Base-by-base conservation (phyloP, 140 eudicot genomes). In the Bidens hawaiensis region DNA sequence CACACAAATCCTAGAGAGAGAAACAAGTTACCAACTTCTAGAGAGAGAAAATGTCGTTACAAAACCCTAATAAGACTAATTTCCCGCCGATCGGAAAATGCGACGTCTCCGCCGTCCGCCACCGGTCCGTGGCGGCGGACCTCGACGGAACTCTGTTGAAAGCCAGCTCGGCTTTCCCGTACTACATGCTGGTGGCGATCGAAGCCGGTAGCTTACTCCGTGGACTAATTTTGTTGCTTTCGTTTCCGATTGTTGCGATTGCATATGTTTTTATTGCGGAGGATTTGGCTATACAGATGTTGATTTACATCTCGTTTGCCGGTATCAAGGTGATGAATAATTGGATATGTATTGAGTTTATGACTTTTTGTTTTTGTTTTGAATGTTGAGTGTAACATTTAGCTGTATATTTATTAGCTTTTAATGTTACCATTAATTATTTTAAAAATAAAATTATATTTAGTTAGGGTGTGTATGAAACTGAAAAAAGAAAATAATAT, bases 171-270 rank as follows among this genome's bases (percentile, higher is more conserved):
- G 88, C 99, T 13, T 94, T 94, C 71, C 99, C 99, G 13, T 94
- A 94, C 84, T 94, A 80, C 94, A 82, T 94, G 94, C 94, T 94
- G 2, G 86, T 94, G 3, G 96, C 99, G 4, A 78, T 94, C 31
- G 99, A 94, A 28, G 99, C 99, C 72, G 99, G 99, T 1, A 93
- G 99, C 41, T 75, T 88, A 50, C 64, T 94, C 43, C 93, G 99
- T 10, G 99, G 97, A 63, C 83, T 93, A 0, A 22, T 77, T 4
- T 84, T 93, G 42, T 65, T 93, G 13, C 83, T 93, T 4, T 69
- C 87, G 1, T 82, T 93, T 48, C 99, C 99, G 5, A 34, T 88
- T 26, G 72, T 93, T 11, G 88, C 86, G 0, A 60, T 93, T 3
- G 91, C 95, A 6, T 93, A 93, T 67, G 18, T 93, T 6, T 93